Evolutionary conservation across 371 early-diverging fungal species (phyloP).

Genomic region (Capniomyces stellatus): DNA sequence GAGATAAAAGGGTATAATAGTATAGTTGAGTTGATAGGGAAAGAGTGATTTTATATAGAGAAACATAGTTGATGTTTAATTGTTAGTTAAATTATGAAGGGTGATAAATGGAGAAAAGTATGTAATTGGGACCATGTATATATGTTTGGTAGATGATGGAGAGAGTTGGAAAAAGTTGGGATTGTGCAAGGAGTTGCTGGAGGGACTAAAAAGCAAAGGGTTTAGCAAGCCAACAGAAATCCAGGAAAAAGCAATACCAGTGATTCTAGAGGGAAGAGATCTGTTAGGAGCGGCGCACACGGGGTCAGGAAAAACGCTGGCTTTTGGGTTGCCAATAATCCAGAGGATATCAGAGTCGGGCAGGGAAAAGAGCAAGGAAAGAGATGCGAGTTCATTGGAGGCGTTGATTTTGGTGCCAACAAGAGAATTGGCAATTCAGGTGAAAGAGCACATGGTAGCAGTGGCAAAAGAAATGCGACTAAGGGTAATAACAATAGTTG

Average conservation of each 20-base stretch:
- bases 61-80: too few relatives aligned
- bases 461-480: constrained; percentile 28
- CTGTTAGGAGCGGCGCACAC: constrained; percentile 97
- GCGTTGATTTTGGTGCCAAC: constrained; percentile 73
- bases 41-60: too few relatives aligned
- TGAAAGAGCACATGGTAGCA: constrained; percentile 43
- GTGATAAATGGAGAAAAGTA: neutral
- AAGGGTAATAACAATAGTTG: constrained; percentile 57
- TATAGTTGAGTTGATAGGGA: too few relatives aligned
- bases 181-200: constrained; percentile 30
- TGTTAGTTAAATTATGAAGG: too few relatives aligned
- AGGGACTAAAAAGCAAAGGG: constrained; percentile 45
- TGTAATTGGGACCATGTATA: neutral
- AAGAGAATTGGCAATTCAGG: constrained; percentile 82
- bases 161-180: constrained; percentile 31
- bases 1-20: too few relatives aligned
- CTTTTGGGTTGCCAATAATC: constrained; percentile 78
- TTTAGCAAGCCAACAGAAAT: constrained; percentile 85
- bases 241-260: constrained; percentile 67
- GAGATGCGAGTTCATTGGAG: constrained; percentile 18
- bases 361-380: constrained; percentile 11
- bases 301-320: constrained; percentile 88
- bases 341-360: constrained; percentile 32
- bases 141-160: too few relatives aligned
- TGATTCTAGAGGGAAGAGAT: constrained; percentile 55